phyloP scores from a whole-genome alignment of 805 yeast genomes.

The Scheffersomyces spartinae region DNA sequence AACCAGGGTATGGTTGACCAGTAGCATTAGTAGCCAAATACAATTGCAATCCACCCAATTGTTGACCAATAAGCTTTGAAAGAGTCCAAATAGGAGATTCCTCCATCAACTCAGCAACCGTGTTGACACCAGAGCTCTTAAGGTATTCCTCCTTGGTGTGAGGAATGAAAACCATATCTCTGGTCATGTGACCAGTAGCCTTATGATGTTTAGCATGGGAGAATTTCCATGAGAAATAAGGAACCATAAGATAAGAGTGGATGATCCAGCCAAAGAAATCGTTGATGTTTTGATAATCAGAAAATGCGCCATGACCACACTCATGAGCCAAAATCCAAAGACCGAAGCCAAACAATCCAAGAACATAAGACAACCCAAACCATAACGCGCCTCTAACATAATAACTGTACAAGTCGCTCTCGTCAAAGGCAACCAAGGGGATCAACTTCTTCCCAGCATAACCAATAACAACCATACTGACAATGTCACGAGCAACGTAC shows the following conservation, averaged over 20 bases:
- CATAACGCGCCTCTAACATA: conserved; percentile 28
- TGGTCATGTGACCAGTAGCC: conserved; percentile 48
- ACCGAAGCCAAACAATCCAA: conserved; percentile 45
- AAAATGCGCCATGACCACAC: conserved; percentile 55
- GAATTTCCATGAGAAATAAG: conserved; percentile 53
- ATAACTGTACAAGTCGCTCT: conserved; percentile 9
- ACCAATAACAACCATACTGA: conserved; percentile 31
- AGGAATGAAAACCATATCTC: conserved; percentile 53
- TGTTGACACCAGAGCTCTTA: conserved; percentile 17
- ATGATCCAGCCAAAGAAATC: conserved; percentile 51
- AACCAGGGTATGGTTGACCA: conserved; percentile 36
- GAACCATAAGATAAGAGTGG: conserved; percentile 46
- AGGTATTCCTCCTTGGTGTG: conserved; percentile 36
- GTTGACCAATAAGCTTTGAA: conserved; percentile 36
- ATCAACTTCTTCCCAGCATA: conserved; percentile 30
- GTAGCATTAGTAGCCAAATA: conserved; percentile 43
- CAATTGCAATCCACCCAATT: conserved; percentile 42
- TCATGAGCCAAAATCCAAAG: conserved; percentile 55
- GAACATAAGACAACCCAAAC: conserved; percentile 25
- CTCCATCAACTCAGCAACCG: conserved; percentile 35
- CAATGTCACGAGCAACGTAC: conserved; percentile 43
- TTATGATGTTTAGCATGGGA: conserved; percentile 53
- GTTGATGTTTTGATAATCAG: conserved; percentile 40
- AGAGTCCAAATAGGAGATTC: conserved; percentile 45
- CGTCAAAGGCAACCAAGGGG: conserved; percentile 23